Evolutionary conservation across 768 basidiomycete genomes (phyloP).

Genomic region (Suillus occidentalis): DNA sequence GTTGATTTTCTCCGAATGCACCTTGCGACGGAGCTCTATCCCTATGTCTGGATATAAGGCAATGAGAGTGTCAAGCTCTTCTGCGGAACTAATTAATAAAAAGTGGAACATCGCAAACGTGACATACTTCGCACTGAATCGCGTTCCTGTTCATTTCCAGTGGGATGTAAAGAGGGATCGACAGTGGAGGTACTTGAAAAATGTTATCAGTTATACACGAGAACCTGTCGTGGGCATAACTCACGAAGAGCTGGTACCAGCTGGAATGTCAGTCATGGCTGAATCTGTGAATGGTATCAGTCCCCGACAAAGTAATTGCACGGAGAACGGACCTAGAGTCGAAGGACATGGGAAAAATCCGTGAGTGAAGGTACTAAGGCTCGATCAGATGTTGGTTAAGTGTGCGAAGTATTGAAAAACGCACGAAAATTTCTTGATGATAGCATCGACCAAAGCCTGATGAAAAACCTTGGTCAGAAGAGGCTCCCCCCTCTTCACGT

Average conservation of each 20-base stretch:
- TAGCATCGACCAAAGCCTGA: slow-evolving; percentile 24
- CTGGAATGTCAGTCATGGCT: background rate
- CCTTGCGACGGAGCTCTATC: background rate
- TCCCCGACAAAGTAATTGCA: too few species aligned
- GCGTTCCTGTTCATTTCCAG: background rate
- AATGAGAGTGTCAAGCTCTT: slow-evolving; percentile 10
- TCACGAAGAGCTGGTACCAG: background rate
- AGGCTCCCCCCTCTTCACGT: slow-evolving; percentile 8
- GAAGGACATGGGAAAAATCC: slow-evolving; percentile 18
- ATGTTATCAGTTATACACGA: background rate
- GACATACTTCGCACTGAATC: background rate
- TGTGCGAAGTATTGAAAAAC: slow-evolving; percentile 11
- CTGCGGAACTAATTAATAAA: slow-evolving; percentile 3
- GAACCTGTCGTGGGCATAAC: background rate
- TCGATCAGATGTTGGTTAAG: background rate
- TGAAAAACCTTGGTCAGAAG: background rate
- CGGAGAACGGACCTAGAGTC: slow-evolving; percentile 5
- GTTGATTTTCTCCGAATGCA: slow-evolving; percentile 9
- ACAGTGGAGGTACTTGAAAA: background rate
- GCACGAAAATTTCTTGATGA: slow-evolving; percentile 21
- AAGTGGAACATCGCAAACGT: background rate
- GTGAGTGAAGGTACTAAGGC: slow-evolving; percentile 10
- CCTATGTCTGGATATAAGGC: slow-evolving; percentile 16
- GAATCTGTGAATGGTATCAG: slow-evolving; percentile 3
- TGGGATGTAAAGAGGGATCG: background rate